Evolutionary conservation across 2,329 filamentous ascomycete species (phyloP), one percentile per base, ranked within the genome.

Genomic region (Gaeumannomyces tritici): DNA sequence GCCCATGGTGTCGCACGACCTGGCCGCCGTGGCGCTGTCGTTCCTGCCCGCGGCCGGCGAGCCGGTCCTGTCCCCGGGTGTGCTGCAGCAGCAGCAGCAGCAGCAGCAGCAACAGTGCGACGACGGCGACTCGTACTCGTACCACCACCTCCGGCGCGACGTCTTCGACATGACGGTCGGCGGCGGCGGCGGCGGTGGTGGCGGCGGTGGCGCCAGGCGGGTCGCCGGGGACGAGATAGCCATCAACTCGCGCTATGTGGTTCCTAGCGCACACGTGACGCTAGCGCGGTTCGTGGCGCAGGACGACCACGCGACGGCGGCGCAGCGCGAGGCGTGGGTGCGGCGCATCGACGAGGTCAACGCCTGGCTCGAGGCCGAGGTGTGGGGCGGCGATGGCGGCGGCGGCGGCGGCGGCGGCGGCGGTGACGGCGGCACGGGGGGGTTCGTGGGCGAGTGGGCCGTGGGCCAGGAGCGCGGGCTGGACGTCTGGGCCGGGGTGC

Each of bases 191-290:
- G 78, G 58, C 1, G 18, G 21, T 7, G 18, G 42, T 4, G 42
- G 7, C 4, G 42, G 42, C 18, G 18, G 6, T 33, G 31, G 29
- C n/a, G n/a, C n/a, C n/a, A n/a, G n/a, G n/a, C n/a, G 29, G 29
- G 12, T 33, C n/a, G 35, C 35, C 3, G 42, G 42, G 42, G 18
- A 13, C 18, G 6, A 3, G 42, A 26, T 93, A n/a, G 76, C 82
- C 21, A 81, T 96, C 42, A 88, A 81, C 27, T 90, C 89, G 61
- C 82, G 93, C 63, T 98, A 97, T 72, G 87, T 93, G 28, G 91
- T 96, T 2, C 93, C 93, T 1, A 93, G 89, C 58, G 91, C 91
- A 21, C 93, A 98, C 76, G 83, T 97, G 70, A 97, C 93, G 0
- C 83, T 98, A 63, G 93, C 84, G 0, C 81, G 93, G 4, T 97